phyloP scores from a whole-genome alignment of 768 basidiomycete species.

The Trametes villosa region DNA sequence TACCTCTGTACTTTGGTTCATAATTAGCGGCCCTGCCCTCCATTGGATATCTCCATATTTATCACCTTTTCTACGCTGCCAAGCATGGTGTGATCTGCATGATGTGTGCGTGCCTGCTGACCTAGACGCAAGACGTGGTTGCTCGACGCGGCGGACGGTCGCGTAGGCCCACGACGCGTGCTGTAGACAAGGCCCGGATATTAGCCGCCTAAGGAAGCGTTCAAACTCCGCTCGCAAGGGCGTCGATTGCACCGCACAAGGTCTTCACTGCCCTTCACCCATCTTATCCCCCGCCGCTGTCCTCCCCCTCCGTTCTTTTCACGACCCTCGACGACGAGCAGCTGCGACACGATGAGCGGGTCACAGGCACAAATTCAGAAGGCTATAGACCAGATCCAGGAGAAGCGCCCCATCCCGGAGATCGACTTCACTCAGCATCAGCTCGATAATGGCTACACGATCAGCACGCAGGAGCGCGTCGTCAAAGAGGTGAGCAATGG shows the following conservation, averaged over 20 bases:
- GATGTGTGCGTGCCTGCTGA: not conserved
- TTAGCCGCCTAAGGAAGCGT: slow-evolving; percentile 16
- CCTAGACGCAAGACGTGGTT: not conserved
- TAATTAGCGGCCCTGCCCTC: slow-evolving; percentile 11
- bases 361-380: slow-evolving; percentile 59
- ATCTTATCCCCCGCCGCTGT: slow-evolving; percentile 22
- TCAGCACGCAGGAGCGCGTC: slow-evolving; percentile 93
- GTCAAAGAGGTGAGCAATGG: slow-evolving; percentile 82
- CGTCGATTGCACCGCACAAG: slow-evolving; percentile 23
- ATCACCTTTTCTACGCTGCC: not conserved
- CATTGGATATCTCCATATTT: not conserved
- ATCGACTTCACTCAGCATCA: slow-evolving; percentile 92
- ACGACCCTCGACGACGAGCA: slow-evolving; percentile 19
- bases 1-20: slow-evolving; percentile 77
- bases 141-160: not conserved
- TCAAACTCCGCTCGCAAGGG: slow-evolving; percentile 25
- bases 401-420: slow-evolving; percentile 53
- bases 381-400: slow-evolving; percentile 67
- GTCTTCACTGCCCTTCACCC: slow-evolving; percentile 20
- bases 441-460: slow-evolving; percentile 89
- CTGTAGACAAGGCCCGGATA: not conserved
- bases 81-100: not conserved
- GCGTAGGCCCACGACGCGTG: too few species aligned
- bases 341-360: slow-evolving; percentile 28
- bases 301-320: slow-evolving; percentile 6